Conservation (phyloP, 1,284 basidiomycete genomes). For the Fomitopsis pinicola region DNA sequence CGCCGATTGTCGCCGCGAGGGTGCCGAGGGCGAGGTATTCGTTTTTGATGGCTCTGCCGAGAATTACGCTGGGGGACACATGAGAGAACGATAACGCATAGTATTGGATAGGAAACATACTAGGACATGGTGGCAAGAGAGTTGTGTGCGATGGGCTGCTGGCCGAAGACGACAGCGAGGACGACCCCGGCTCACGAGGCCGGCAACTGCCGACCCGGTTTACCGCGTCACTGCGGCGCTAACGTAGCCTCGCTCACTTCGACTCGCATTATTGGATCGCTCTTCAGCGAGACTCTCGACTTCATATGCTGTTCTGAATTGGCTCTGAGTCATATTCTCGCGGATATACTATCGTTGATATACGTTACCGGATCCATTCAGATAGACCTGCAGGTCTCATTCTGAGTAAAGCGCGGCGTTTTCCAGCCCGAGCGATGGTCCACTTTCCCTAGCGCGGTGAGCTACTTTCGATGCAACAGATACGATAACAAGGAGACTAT, state of each 20-base stretch:
- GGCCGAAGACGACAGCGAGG: conserved; percentile 5
- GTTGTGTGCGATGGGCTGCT: conserved; percentile 8
- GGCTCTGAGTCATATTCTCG: too few relatives aligned
- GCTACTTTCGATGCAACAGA: too few relatives aligned
- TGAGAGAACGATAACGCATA: background rate
- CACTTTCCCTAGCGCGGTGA: too few relatives aligned
- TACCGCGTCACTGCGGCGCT: background rate
- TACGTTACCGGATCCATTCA: too few relatives aligned
- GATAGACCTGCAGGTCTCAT: too few relatives aligned
- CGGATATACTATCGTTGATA: too few relatives aligned
- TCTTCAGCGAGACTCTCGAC: background rate
- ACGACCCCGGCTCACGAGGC: background rate
- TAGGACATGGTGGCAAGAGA: conserved; percentile 36
- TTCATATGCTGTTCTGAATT: background rate
- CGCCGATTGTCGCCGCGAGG: conserved; percentile 47
- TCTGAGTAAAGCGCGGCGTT: too few relatives aligned
- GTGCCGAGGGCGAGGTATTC: conserved; percentile 73
- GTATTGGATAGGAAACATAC: conserved; percentile 23
- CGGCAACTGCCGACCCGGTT: conserved; percentile 1
- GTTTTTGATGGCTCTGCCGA: conserved; percentile 72
- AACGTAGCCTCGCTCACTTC: background rate
- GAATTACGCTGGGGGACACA: conserved; percentile 46
- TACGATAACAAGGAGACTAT: too few relatives aligned
- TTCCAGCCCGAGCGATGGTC: too few relatives aligned
- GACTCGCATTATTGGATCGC: too few relatives aligned